These are phyloP conservation scores for Nicotiana knightiana DNA, from an alignment of 257 asterid species.

Conservation along the genomic window DNA sequence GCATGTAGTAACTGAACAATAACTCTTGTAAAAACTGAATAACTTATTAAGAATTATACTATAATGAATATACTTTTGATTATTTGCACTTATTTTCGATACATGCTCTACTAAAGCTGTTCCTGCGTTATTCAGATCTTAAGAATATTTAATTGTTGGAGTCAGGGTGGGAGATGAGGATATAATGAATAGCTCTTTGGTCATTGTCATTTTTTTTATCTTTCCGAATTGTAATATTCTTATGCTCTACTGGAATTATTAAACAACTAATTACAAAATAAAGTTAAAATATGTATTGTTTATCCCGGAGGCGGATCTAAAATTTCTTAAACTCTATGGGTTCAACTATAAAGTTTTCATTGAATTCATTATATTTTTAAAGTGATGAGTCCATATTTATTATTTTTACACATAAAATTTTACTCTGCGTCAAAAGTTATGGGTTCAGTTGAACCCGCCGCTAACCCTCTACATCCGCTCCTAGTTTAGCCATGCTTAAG, in stretches of 20 bases:
- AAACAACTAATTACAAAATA: no score
- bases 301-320: background rate
- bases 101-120: background rate
- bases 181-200: background rate
- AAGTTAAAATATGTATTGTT: no score
- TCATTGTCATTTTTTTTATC: background rate
- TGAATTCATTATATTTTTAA: no score
- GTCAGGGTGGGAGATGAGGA: background rate
- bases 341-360: no score
- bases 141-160: background rate
- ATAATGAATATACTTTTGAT: background rate
- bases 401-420: no score
- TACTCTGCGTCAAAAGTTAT: no score
- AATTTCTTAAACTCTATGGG: no score
- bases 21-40: background rate
- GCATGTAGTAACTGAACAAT: background rate
- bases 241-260: no score
- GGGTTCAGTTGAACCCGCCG: no score
- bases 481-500: background rate
- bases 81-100: background rate
- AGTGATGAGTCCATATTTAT: no score
- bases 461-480: no score
- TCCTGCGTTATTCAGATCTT: background rate
- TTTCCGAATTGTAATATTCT: background rate
- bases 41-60: background rate